Evolutionary conservation across 441 rosid genomes (phyloP), one percentile per base, ranked within the genome.

Genomic region (Erodium trifolium): DNA sequence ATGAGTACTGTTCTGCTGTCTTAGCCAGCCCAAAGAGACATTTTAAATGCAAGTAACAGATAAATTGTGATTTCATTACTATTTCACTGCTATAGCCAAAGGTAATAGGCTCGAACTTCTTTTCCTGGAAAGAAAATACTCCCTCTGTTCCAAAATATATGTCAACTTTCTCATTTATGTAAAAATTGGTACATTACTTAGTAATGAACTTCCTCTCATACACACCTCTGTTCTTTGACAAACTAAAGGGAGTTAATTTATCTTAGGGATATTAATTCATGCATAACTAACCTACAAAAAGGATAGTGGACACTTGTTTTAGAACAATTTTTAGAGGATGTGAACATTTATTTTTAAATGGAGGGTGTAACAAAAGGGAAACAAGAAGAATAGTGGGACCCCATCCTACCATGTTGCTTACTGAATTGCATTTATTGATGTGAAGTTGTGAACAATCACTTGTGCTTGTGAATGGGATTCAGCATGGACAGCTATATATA

Each of bases 11-110:
- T 18, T 57, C 63, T 17, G 63, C 63, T 57, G 34, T 57, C 63
- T 57, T 57, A 57, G 63, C 63, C 63, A 57, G 63, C 17, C 63
- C 63, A 17, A 57, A 7, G 29, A 19, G 62, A 11, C 62, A 55
- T 55, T 55, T 55, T 5, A 39, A 39, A 55, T 18, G 23, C 16
- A 17, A 14, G 18, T 55, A 55, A 2, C 18, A 14, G 16, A 55
- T 1, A 55, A 17, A 16, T 55, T 55, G 8, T 14, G 62, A 31
- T 31, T 31, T 31, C 34, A 31, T 31, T 31, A 2, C 34, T 31
- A 31, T 31, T 31, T 0, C 34, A 17, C 62, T 55, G 27, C 14
- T 55, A 55, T 5, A 18, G 27, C 8, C 11, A 17, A 55, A 55
- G 62, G 27, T 9, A 2, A 55, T 5, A 17, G 11, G 62, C 62